phyloP scores from a whole-genome alignment of 345 rosid species.

The Syzygium grande region DNA sequence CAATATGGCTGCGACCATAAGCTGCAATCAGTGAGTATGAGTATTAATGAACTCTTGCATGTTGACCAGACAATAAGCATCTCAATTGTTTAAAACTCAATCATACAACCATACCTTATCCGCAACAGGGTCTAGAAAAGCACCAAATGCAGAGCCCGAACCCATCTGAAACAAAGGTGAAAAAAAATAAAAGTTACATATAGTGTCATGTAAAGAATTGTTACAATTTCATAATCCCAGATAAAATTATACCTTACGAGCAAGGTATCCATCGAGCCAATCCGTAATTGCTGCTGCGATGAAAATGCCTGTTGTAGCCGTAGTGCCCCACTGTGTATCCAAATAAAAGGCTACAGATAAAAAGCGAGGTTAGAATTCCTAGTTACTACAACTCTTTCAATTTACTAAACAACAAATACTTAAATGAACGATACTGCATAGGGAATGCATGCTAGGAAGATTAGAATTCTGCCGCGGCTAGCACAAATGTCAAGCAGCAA shows the following conservation, averaged over 20 bases:
- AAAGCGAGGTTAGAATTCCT: neutral
- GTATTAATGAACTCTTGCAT: neutral
- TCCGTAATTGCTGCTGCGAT: slow-evolving; percentile 91
- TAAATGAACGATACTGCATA: neutral
- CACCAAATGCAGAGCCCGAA: slow-evolving; percentile 83
- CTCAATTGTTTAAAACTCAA: neutral
- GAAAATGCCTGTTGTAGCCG: slow-evolving; percentile 85
- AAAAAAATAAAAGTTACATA: neutral
- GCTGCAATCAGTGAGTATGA: slow-evolving; percentile 38
- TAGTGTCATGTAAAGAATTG: neutral
- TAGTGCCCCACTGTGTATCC: slow-evolving; percentile 84
- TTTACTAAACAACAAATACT: neutral
- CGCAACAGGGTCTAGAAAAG: slow-evolving; percentile 97
- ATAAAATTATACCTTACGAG: slow-evolving; percentile 57
- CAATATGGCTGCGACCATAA: slow-evolving; percentile 96
- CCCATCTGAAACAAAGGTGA: slow-evolving; percentile 51
- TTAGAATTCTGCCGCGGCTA: neutral
- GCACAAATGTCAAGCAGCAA: neutral
- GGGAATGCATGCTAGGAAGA: neutral
- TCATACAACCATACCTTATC: slow-evolving; percentile 57
- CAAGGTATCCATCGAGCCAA: slow-evolving; percentile 98
- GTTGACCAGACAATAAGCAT: neutral
- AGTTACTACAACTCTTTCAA: neutral
- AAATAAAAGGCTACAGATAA: slow-evolving; percentile 53
- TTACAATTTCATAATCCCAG: neutral